Base-by-base conservation (phyloP, 2,329 filamentous ascomycete genomes). In the Trichoderma asperellum region DNA sequence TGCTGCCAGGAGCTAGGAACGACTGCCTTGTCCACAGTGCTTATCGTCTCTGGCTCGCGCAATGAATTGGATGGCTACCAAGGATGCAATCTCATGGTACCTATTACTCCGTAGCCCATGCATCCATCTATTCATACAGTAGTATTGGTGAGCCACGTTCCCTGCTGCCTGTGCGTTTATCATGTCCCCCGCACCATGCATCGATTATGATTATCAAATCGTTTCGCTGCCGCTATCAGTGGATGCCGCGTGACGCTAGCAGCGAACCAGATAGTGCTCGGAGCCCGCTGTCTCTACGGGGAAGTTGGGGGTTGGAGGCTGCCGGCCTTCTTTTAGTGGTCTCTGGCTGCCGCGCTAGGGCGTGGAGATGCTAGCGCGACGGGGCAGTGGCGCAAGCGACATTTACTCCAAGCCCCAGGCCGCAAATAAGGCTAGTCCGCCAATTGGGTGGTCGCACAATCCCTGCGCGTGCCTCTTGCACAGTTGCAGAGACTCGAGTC, bases 211-310 rank as follows among this genome's bases (percentile, higher is more conserved):
- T 65, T 65, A 65, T 57, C 62, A 65, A 57, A 65, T 65, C 35
- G 62, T 65, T 65, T 65, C 34, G 62, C 62, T 57, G 62, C 62
- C 53, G 62, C 62, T 65, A 65, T 65, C 62, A 34, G 62, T 65
- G 62, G 62, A 65, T 65, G 62, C 62, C 53, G 62, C 62, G 35
- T 57, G 62, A 57, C 52, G 62, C 37, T 35, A 34, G 24, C 53
- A 65, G 62, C 53, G 24, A 65, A 35, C 62, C 52, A 65, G 62
- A 49, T 34, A 34, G 4, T 12, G 35, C 14, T 27, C 14, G 27
- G 24, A 55, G 62, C 62, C 62, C 53, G 40, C 62, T 34, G 62
- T 40, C 35, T 37, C 62, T 65, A 65, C 53, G 62, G 62, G 62
- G 62, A 57, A 65, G 53, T 57, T 65, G 52, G 62, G 61, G 61